Percentiles rank a stretch among this genome's conserved stretches.
Conservation (phyloP, 345 rosid genomes). For the Eucalyptus erythrocorys region DNA sequence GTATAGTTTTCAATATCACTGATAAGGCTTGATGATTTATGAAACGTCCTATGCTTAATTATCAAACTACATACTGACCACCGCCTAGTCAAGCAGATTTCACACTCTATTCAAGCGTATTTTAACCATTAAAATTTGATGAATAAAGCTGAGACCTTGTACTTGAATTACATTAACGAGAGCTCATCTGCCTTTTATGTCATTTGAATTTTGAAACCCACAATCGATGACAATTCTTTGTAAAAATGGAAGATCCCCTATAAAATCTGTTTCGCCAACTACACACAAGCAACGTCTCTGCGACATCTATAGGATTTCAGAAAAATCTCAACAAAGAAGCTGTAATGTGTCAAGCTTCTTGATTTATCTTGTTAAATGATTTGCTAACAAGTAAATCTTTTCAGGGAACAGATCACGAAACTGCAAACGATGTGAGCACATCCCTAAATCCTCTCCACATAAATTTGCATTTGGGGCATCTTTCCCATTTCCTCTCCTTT, state of each 20-base stretch:
- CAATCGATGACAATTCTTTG: background rate
- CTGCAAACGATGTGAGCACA: slow-evolving; percentile 34
- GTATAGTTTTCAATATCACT: background rate
- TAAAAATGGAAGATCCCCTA: background rate
- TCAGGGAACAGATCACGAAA: background rate
- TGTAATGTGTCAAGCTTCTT: background rate
- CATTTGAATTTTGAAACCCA: background rate
- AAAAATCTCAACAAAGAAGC: background rate
- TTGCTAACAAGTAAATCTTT: background rate
- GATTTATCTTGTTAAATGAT: too few relatives aligned
- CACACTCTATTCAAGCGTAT: background rate
- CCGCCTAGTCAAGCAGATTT: background rate
- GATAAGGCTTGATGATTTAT: background rate
- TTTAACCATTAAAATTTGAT: background rate
- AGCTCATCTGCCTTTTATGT: background rate
- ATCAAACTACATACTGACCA: background rate
- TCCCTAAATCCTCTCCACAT: slow-evolving; percentile 27
- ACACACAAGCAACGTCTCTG: background rate
- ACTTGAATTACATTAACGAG: background rate
- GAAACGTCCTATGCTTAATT: background rate
- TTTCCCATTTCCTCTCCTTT: background rate
- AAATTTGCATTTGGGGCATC: slow-evolving; percentile 28
- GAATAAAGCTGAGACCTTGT: accelerated
- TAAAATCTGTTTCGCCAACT: background rate
- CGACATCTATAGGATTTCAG: background rate